Base-by-base conservation (phyloP, 2,329 filamentous ascomycete genomes). In the Thielaviopsis cerberus region DNA sequence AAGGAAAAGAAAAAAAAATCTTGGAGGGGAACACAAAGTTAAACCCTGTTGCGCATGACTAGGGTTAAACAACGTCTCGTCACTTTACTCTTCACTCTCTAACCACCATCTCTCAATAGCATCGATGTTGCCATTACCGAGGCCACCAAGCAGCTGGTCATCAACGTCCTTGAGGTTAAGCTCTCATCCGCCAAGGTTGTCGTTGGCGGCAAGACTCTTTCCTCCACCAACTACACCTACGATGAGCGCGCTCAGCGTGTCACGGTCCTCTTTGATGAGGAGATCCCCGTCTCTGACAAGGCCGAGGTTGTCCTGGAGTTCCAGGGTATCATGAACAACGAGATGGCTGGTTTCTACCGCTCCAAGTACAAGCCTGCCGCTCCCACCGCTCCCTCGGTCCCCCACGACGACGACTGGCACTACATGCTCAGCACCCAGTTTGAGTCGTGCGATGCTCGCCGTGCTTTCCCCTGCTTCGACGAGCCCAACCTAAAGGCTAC, bases 391-490 rank as follows among this genome's bases (percentile, higher is more conserved):
- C 74, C 82, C 50, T 89, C 87, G 13, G 89, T 94, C 1, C 86
- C 89, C 26, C 85, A 77, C 66, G 88, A 83, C 63, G 76, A 76
- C 53, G 76, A 82, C 65, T 80, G 76, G 67, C 79, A 81, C 69
- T 79, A 79, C 67, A 90, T 91, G 86, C 76, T 95, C 70, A 94
- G 88, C 74, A 98, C 92, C 54, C 92, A 98, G 69, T 98, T 98
- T 67, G 92, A 98, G 75, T 85, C 90, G 52, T 95, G 89, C 67
- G 92, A 98, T 72, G 92, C 92, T 62, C 85, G 92, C 63, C 80
- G 90, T 64, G 91, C 92, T 8, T 96, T 98, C 72, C 92, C 92
- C 53, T 98, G 92, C 74, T 97, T 97, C 67, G 92, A 98, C 67
- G 92, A 98, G 73, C 92, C 92, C 50, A 95, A 94, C 66, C 78